phyloP scores from a whole-genome alignment of 257 asterid species.

The Ophiorrhiza pumila region DNA sequence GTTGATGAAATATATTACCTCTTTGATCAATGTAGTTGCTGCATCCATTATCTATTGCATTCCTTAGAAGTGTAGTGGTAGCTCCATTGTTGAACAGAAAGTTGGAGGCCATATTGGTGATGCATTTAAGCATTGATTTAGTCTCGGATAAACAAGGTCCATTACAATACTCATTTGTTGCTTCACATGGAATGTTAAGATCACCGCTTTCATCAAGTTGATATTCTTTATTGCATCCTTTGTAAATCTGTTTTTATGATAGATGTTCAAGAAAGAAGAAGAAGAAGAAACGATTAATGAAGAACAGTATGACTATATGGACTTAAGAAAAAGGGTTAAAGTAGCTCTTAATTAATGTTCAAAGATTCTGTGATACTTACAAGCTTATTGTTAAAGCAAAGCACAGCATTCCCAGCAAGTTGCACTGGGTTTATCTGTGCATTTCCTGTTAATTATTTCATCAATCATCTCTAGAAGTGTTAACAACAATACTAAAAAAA shows the following conservation, averaged over 20 bases:
- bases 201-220: constrained; percentile 14
- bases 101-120: constrained; percentile 14
- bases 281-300: too few relatives aligned
- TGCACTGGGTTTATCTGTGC: constrained; percentile 16
- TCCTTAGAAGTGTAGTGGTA: constrained; percentile 9
- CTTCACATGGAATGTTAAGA: constrained; percentile 22
- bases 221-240: constrained; percentile 13
- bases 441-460: constrained; percentile 9
- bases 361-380: constrained; percentile 4
- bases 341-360: too few relatives aligned
- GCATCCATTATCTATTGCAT: constrained; percentile 16
- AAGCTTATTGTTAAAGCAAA: constrained; percentile 20
- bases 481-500: not conserved
- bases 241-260: constrained; percentile 18
- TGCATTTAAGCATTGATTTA: constrained; percentile 11
- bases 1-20: not conserved
- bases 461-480: too few relatives aligned
- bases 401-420: not conserved
- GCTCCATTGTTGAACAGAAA: constrained; percentile 18
- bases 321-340: too few relatives aligned
- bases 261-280: too few relatives aligned
- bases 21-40: constrained; percentile 10
- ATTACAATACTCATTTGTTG: constrained; percentile 7
- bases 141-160: constrained; percentile 22
- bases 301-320: too few relatives aligned